A percentile compares a stretch with the other conserved stretches of the same genome.
Conservation (phyloP, 2,329 filamentous ascomycete species). For the Pseudonectria buxi region DNA sequence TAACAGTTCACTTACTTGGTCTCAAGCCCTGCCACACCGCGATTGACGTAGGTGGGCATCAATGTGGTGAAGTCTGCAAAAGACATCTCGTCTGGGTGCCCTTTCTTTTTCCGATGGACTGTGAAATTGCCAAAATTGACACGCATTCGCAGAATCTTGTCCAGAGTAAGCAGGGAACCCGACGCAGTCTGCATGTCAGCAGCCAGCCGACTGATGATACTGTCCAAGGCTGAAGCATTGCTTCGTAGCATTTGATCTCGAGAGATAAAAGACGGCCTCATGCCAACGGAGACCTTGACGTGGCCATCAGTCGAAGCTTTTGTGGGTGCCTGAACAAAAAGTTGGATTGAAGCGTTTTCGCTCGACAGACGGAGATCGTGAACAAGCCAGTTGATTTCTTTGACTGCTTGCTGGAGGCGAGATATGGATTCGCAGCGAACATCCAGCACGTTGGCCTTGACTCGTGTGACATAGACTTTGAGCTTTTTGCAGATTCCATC, state of each 20-base stretch:
- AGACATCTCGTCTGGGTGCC: constrained; percentile 13
- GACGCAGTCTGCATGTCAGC: constrained; percentile 13
- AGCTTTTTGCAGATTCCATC: constrained; percentile 23
- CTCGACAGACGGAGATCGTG: constrained; percentile 26
- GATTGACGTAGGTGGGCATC: constrained; percentile 20
- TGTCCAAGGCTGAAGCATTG: constrained; percentile 10
- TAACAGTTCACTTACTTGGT: constrained; percentile 17
- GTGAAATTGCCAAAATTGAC: constrained; percentile 27
- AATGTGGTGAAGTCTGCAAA: constrained; percentile 20
- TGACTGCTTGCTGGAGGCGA: constrained; percentile 21
- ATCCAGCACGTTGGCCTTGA: constrained; percentile 19
- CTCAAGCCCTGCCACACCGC: constrained; percentile 24
- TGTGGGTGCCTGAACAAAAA: constrained; percentile 22
- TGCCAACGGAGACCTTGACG: constrained; percentile 18
- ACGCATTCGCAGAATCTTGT: constrained; percentile 23
- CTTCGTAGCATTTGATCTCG: background rate
- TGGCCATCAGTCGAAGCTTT: constrained; percentile 5
- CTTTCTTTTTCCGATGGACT: constrained; percentile 21
- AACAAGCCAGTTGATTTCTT: constrained; percentile 25
- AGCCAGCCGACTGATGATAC: constrained; percentile 13
- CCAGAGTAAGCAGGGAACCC: constrained; percentile 19
- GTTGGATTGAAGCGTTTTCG: constrained; percentile 16
- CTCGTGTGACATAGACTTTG: constrained; percentile 25
- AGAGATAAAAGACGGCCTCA: constrained; percentile 16
- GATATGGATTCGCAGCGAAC: constrained; percentile 18